Base-by-base conservation (phyloP, 805 yeast genomes). In the Candida maris region DNA sequence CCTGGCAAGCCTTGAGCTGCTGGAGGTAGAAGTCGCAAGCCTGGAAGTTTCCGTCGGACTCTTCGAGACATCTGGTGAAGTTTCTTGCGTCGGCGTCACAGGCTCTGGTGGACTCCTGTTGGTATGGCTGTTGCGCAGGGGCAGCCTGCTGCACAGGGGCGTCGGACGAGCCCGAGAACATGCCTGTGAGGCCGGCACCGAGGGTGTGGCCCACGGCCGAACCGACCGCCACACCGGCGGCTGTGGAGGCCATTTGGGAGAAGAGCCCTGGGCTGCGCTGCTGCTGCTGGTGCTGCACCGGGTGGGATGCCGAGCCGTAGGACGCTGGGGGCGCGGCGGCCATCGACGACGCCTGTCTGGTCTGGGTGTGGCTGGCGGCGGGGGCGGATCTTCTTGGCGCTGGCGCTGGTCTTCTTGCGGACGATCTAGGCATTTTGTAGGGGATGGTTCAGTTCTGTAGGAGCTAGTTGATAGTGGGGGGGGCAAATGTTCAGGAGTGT, bases 151-250 rank as follows among this genome's bases (percentile, higher is more conserved):
- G 59, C 37, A 50, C 63, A 31, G 75, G 70, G 12, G 45, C 48
- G 25, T 37, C 42, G 19, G 81, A 70, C 25, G 85, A 75, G 38
- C 95, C 95, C 37, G 95, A 87, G 55, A 91, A 91, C 75, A 93
- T 66, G 34, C 86, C 74, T 34, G 95, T 80, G 53, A 93, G 69
- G 55, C 97, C 97, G 45, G 95, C 95, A 68, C 97, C 97, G 41
- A 91, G 51, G 27, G 97, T 87, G 73, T 93, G 98, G 45, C 98
- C 98, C 37, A 91, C 81, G 44, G 97, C 82, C 35, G 96, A 86
- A 55, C 98, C 98, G 39, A 93, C 97, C 37, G 97, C 98, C 30
- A 93, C 98, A 80, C 98, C 98, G 33, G 97, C 98, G 38, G 98
- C 98, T 32, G 98, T 93, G 32, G 95, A 73, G 26, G 97, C 97